Evolutionary conservation across 768 basidiomycete genomes (phyloP).

Genomic region (Naganishia antarctica): DNA sequence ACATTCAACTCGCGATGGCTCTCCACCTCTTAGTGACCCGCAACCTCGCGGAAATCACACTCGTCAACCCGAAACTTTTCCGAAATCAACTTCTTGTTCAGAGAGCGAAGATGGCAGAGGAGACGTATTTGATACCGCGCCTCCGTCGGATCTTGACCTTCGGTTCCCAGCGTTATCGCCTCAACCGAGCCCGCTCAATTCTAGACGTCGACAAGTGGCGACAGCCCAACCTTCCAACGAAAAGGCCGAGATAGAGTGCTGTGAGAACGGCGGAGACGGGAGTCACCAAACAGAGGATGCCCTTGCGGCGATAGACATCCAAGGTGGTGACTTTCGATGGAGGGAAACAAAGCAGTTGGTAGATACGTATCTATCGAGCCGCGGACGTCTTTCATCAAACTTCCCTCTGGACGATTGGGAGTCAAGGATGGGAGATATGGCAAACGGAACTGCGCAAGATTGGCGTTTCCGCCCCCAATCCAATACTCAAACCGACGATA

Average conservation of each 20-base stretch:
- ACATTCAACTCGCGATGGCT: too few relatives aligned
- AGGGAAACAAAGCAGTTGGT: not conserved
- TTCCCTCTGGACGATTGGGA: not conserved
- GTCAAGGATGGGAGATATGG: not conserved
- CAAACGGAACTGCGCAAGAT: not conserved
- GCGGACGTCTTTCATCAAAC: too few relatives aligned
- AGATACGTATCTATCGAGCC: not conserved
- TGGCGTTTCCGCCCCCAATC: too few relatives aligned
- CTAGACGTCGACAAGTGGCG: not conserved
- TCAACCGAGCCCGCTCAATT: slow-evolving; percentile 13
- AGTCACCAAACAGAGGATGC: too few relatives aligned
- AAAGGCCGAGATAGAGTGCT: not conserved
- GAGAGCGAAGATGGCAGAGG: not conserved
- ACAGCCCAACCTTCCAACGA: not conserved
- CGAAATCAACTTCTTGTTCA: not conserved
- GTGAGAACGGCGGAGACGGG: not conserved
- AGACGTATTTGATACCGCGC: slow-evolving; percentile 9
- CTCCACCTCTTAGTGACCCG: too few relatives aligned
- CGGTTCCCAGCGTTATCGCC: slow-evolving; percentile 10
- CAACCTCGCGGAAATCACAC: too few relatives aligned
- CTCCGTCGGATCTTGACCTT: slow-evolving; percentile 7
- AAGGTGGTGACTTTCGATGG: not conserved
- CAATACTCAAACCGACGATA: not conserved
- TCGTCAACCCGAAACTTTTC: too few relatives aligned
- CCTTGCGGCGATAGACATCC: too few relatives aligned